Evolutionary conservation across 352 stramenopile species (phyloP), one percentile per base, ranked within the genome.

Genomic region (Phytopythium aichiense): DNA sequence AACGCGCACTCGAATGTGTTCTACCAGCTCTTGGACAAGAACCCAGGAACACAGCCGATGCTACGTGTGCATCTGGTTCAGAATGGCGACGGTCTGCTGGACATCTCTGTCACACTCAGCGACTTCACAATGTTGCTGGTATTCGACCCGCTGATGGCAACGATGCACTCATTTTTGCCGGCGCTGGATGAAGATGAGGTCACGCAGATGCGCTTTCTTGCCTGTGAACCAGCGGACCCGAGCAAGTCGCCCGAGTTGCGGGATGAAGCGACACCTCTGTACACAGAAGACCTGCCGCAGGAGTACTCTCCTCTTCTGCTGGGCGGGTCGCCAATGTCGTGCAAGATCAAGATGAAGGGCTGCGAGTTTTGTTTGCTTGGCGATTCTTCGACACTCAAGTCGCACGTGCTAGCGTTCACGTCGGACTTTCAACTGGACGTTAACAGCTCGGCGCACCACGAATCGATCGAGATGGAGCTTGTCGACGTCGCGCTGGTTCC

Each of bases 361-460:
- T 86, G 74, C 25, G 84, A 94, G 42, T 77, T 94, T 38, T 96
- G 87, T 65, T 65, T 96, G 9, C 65, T 94, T 49, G 84, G 82
- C n/a, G 81, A 94, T 64, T 88, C 86, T 1, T 66, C 71, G 2
- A 87, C 76, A 25, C 46, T 86, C 7, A 88, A 89, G 52, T 89
- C 86, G 7, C 83, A 91, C 33, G 82, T 92, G 28, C 66, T 96
- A 23, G 84, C 87, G 43, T 89, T 96, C 43, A 95, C 87, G 31
- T 85, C 82, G 5, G 84, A 96, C 53, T 77, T 78, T 23, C 82
- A 82, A 28, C 48, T 96, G 22, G 73, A 79, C 30, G 57, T 93
- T 9, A 51, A 81, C 31, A 91, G 82, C 57, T 89, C 80, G 0
- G 55, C 74, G 13, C 77, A 67, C 25, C 80, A 76, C n/a, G 87